Evolutionary conservation across 2,329 filamentous ascomycete genomes (phyloP), one percentile per base, ranked within the genome.

Genomic region (Alternaria hordeiaustralica): DNA sequence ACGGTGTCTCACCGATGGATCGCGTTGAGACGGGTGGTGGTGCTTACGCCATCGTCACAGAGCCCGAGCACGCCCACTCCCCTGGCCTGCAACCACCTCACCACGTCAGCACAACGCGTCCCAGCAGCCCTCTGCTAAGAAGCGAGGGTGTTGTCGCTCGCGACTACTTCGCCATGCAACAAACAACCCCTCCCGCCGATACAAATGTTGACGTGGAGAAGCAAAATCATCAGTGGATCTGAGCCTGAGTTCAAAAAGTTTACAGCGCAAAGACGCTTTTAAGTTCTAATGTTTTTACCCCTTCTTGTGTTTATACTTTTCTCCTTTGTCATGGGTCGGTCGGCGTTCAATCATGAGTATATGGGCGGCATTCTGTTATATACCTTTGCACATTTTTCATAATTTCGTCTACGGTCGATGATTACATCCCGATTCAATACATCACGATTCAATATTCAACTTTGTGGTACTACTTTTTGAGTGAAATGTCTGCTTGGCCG

Each of bases 141-240:
- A 51, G n/a, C 2, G 57, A 63, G 61, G 61, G 61, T 15, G 51
- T 63, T 5, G 18, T 23, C 25, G 51, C 61, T 5, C 49, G 8
- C 5, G 61, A 63, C 15, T 63, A 63, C 36, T 55, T 63, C 33
- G 15, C 45, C 18, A 36, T 20, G 25, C 36, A 15, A 11, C 30
- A 30, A 41, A 33, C 41, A 20, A 41, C 36, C 4, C 36, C 36
- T 18, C 36, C 36, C 36, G 36, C 36, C 2, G 18, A 47, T 18
- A 15, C 20, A 8, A 51, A 53, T 23, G 15, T 53, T 15, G 36
- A 54, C 20, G 25, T 54, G 36, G 54, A 56, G 43, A 56, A 56
- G 54, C 54, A 56, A 18, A 44, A 56, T 3, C 13, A 46, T 10
- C 15, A 43, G 18, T 30, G 36, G 18, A 28, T 8, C 18, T n/a